phyloP scores from a whole-genome alignment of 805 yeast genomes.

The Barnettozyma vustinii region DNA sequence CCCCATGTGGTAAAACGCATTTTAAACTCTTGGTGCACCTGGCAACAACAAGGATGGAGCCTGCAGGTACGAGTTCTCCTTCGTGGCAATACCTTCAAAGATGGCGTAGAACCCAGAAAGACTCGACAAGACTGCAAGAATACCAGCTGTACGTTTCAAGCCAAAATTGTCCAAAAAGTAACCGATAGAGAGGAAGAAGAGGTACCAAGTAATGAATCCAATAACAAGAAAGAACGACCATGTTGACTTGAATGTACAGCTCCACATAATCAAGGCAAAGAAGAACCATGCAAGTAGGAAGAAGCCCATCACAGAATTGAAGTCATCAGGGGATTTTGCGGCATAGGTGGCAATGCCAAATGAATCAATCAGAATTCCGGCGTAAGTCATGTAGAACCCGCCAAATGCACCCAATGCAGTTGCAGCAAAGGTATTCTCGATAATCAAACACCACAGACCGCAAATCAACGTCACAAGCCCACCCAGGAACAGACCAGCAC shows the following conservation, averaged over 20 bases:
- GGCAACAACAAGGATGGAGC: conserved; percentile 7
- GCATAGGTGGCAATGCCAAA: conserved; percentile 40
- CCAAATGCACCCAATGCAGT: conserved; percentile 50
- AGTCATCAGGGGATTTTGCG: conserved; percentile 26
- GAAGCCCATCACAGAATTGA: conserved; percentile 41
- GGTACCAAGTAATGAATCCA: conserved; percentile 2
- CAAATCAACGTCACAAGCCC: conserved; percentile 45
- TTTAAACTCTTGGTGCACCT: conserved; percentile 9
- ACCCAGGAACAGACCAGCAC: conserved; percentile 43
- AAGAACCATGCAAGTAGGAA: conserved; percentile 48
- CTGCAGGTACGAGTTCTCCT: conserved; percentile 7
- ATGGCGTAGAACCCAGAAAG: conserved; percentile 7
- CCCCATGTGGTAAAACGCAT: too few species aligned
- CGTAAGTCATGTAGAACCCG: conserved; percentile 49
- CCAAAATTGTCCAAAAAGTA: conserved; percentile 2
- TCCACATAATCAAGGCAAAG: conserved; percentile 41
- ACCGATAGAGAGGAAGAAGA: conserved; percentile 3
- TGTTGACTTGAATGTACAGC: conserved; percentile 37
- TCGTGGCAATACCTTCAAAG: conserved; percentile 9
- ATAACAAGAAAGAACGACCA: conserved; percentile 8
- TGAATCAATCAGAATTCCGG: conserved; percentile 38
- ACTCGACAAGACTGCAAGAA: conserved; percentile 6
- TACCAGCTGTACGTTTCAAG: conserved; percentile 4
- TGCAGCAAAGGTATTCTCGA: conserved; percentile 53
- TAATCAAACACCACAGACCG: conserved; percentile 45